Percentiles rank a stretch among this genome's conserved stretches.
Conservation (phyloP, 371 early-diverging fungal species). For the Saksenaea oblongispora region DNA sequence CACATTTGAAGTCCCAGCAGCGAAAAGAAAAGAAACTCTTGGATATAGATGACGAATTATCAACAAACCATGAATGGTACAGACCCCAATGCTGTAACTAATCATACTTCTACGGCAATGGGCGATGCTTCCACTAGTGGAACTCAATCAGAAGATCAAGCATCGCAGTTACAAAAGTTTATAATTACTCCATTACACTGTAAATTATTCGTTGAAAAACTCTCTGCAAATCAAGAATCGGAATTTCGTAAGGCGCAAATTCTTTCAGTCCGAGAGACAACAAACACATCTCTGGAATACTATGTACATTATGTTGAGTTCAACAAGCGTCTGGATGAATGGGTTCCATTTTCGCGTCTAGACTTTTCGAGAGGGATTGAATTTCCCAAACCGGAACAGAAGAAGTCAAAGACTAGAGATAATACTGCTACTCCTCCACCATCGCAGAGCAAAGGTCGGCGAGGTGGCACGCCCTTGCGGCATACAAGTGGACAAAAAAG, state of each 20-base stretch:
- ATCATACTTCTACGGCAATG: neutral
- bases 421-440: slow-evolving; percentile 33
- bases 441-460: slow-evolving; percentile 13
- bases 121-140: neutral
- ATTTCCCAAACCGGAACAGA: slow-evolving; percentile 72
- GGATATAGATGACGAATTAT: neutral
- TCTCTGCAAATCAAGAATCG: slow-evolving; percentile 41
- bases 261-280: slow-evolving; percentile 75
- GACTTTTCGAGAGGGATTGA: slow-evolving; percentile 75
- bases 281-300: slow-evolving; percentile 64
- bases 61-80: neutral
- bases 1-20: neutral
- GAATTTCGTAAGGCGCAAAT: slow-evolving; percentile 91
- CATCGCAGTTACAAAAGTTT: slow-evolving; percentile 22
- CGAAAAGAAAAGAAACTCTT: too few relatives aligned
- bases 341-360: slow-evolving; percentile 83
- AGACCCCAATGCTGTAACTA: neutral
- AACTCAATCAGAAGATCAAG: neutral
- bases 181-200: slow-evolving; percentile 50
- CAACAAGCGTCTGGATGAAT: slow-evolving; percentile 99
- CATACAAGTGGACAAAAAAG: slow-evolving; percentile 34
- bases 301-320: slow-evolving; percentile 99
- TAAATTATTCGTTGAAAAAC: slow-evolving; percentile 78
- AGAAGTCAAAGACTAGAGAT: slow-evolving; percentile 51
- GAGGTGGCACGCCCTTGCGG: slow-evolving; percentile 8